Base-by-base conservation (phyloP, 148 eudicot species). In the Beta vulgaris region DNA sequence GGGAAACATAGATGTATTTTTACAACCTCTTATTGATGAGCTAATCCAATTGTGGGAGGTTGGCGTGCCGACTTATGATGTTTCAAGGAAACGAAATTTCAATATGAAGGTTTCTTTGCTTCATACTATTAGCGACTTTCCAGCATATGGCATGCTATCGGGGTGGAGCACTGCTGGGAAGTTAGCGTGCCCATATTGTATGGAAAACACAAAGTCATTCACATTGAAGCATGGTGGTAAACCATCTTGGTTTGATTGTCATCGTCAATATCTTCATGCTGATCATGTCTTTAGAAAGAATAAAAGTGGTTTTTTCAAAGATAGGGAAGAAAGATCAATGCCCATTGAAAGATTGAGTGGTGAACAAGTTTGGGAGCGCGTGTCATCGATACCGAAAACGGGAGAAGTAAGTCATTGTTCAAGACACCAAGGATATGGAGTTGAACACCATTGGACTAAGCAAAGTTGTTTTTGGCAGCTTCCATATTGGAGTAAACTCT, bases 181-280 rank as follows among this genome's bases (percentile, higher is more conserved):
- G 9, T 53, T 48, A 9, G 61, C 74, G 0, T 71, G 74, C 8
- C 74, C 74, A 11, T 51, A 32, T 35, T 71, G 62, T n/a, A 71
- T 53, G 62, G 26, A 34, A 16, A 54, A 53, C 6, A 31, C 59
- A 6, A 51, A 19, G 3, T 6, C 74, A 51, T 71, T 71, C 21
- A 25, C 28, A 19, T 31, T 71, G 18, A 2, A 32, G 2, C 60
- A 35, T 53, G 44, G 61, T 14, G 7, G 7, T 0, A 71, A 71
- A 12, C 15, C 6, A 3, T 26, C 35, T 18, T 71, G 74, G 74
- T 71, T 71, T 37, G 74, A 71, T 54, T 35, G 63, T 36, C 74
- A 71, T 54, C 43, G 63, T 21, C 39, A 34, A 70, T 49, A 31
- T 70, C 51, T 70, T 18, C 40, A 40, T 3, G 9, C 11, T 31